Evolutionary conservation across 2,329 filamentous ascomycete species (phyloP).

Genomic region (Paecilomyces sp.): DNA sequence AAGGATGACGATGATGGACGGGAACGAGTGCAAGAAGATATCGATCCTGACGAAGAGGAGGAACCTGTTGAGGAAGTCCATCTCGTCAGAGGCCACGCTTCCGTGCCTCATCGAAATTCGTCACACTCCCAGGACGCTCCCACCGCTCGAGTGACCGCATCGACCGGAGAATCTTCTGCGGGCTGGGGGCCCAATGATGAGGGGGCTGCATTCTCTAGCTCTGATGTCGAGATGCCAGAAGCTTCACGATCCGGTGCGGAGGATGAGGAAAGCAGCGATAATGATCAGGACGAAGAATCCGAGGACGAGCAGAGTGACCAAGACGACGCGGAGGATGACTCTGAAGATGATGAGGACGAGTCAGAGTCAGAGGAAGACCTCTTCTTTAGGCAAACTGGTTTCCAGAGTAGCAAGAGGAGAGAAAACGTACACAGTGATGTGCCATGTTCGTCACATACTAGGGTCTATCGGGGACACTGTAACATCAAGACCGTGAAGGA

Average conservation of each 20-base stretch:
- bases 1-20: slow-evolving; percentile 29
- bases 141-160: neutral
- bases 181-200: neutral
- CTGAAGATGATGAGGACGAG: slow-evolving; percentile 19
- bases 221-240: slow-evolving; percentile 1
- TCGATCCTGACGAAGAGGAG: slow-evolving; percentile 41
- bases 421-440: slow-evolving; percentile 48
- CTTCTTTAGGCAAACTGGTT: slow-evolving; percentile 43
- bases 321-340: slow-evolving; percentile 24
- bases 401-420: slow-evolving; percentile 40
- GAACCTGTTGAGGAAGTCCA: slow-evolving; percentile 32
- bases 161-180: neutral
- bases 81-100: slow-evolving; percentile 12
- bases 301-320: slow-evolving; percentile 22
- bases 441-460: slow-evolving; percentile 50
- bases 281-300: slow-evolving; percentile 9
- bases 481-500: slow-evolving; percentile 63
- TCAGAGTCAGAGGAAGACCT: slow-evolving; percentile 27
- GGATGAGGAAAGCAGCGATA: slow-evolving; percentile 11
- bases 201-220: neutral
- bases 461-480: slow-evolving; percentile 57
- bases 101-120: neutral
- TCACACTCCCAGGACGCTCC: neutral
- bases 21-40: slow-evolving; percentile 43
- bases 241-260: slow-evolving; percentile 4